Evolutionary conservation across 192 early-diverging fungal genomes (phyloP), one percentile per base, ranked within the genome.

Genomic region (Dissophora ornata): DNA sequence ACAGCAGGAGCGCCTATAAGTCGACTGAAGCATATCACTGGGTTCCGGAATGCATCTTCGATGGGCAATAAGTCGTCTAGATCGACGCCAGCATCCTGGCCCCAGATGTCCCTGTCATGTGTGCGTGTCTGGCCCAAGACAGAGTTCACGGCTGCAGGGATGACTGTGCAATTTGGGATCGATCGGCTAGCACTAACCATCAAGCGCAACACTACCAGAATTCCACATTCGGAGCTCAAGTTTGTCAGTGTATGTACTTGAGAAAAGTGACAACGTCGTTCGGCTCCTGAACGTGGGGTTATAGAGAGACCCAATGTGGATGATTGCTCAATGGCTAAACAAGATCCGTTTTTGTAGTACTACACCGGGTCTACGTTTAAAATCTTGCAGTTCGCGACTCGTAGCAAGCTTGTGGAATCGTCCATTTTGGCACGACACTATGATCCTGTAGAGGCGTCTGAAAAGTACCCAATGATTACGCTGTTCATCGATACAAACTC

Each of bases 161-260:
- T 65, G 63, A 58, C 57, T 1, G 42, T 75, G 0, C 56, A 66
- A 21, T 75, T 75, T 56, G 63, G 57, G 9, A 28, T n/a, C 0
- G 71, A 75, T 38, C 56, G 63, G n/a, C 26, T 75, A 8, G 42
- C 63, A 21, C 16, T 75, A 24, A 67, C 54, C 11, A 66, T 75
- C 51, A 66, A 45, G 15, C 25, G 51, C 8, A 66, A 75, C 13
- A 50, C 50, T 1, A 75, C 71, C 11, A 60, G 30, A 50, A 61
- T 75, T 22, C 19, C 56, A 15, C 63, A 75, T 28, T 25, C 51
- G 16, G 51, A 67, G 30, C 30, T 75, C 11, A 58, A 55, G 12
- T 47, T 55, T 28, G 57, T 75, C 15, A 64, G 61, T 38, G 71
- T 75, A 67, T 4, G 33, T 48, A 13, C 7, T n/a, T n/a, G n/a